Base-by-base conservation (phyloP, 2,329 filamentous ascomycete species). In the Trichophyton mentagrophytes region DNA sequence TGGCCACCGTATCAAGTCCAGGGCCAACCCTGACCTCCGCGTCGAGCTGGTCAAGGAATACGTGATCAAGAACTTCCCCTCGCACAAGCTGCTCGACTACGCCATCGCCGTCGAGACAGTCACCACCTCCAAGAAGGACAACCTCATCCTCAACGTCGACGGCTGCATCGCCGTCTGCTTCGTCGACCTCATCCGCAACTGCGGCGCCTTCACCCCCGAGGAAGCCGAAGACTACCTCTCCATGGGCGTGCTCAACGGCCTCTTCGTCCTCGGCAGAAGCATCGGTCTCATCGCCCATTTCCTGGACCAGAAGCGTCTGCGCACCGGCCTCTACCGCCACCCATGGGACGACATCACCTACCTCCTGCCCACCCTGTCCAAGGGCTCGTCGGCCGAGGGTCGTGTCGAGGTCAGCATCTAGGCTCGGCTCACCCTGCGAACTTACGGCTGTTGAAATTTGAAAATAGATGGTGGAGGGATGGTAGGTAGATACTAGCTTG, bases 241-340 rank as follows among this genome's bases (percentile, higher is more conserved):
- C 78, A 99, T 97, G 91, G 93, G 93, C 84, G 93, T 99, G 57
- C 86, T 99, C 70, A 99, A 99, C 84, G 93, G 93, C 81, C 88
- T 99, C 64, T 99, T 99, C 82, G 93, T 99, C 55, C 85, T 99
- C 64, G 93, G 93, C 73, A 88, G 93, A 73, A 90, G 85, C 77
- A 99, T 99, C 72, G 93, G 93, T 89, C 83, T 99, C 68, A 99
- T 99, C 87, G 93, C 93, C 72, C 93, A 99, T 80, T 97, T 92
- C 84, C 86, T 99, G 71, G 93, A 99, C 81, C 93, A 99, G 85
- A 99, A 99, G 91, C 86, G 93, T 78, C 84, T 99, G 77, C 88
- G 92, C 72, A 99, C 93, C 72, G 93, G 93, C 76, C 85, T 99
- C 67, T 99, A 99, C 88, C 88, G 93, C 76, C 90, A 96, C 85